Conservation (phyloP, 2,329 filamentous ascomycete genomes). For the Xylariaceae sp. region DNA sequence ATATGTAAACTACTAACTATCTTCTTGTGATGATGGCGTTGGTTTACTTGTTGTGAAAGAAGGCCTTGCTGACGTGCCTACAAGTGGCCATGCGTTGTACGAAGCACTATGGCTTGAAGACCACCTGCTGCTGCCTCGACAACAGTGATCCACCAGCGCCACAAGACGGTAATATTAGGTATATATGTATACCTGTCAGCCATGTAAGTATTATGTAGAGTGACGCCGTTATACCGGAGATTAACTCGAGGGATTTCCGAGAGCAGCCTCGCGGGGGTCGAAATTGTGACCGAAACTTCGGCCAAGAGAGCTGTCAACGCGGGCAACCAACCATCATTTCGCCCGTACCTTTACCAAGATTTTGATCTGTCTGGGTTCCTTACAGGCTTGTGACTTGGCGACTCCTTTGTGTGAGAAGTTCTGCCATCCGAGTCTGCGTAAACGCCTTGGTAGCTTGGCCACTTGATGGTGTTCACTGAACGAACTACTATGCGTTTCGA, state of each 20-base stretch:
- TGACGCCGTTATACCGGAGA: not conserved
- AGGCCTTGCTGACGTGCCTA: too few relatives aligned
- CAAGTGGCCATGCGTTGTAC: too few relatives aligned
- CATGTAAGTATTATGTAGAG: not conserved
- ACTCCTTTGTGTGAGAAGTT: slow-evolving; percentile 13
- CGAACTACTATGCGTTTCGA: too few relatives aligned
- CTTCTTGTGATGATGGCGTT: too few relatives aligned
- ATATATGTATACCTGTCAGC: too few relatives aligned
- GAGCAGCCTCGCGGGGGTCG: slow-evolving; percentile 2
- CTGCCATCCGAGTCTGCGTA: slow-evolving; percentile 4
- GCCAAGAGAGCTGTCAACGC: slow-evolving; percentile 16
- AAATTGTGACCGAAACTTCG: slow-evolving; percentile 19
- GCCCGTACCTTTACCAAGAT: slow-evolving; percentile 3
- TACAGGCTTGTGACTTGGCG: slow-evolving; percentile 8
- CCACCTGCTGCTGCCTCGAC: too few relatives aligned
- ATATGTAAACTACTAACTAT: not conserved
- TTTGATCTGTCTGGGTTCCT: slow-evolving; percentile 10
- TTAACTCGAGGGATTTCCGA: not conserved
- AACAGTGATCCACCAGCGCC: too few relatives aligned
- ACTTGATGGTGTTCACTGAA: slow-evolving; percentile 7
- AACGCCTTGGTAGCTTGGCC: slow-evolving; percentile 13
- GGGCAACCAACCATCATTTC: slow-evolving; percentile 19
- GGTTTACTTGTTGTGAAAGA: too few relatives aligned
- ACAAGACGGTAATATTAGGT: too few relatives aligned
- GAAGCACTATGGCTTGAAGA: too few relatives aligned